These are phyloP conservation scores for Gossypium australe DNA, from an alignment of 345 rosid species.

Conservation along the genomic window DNA sequence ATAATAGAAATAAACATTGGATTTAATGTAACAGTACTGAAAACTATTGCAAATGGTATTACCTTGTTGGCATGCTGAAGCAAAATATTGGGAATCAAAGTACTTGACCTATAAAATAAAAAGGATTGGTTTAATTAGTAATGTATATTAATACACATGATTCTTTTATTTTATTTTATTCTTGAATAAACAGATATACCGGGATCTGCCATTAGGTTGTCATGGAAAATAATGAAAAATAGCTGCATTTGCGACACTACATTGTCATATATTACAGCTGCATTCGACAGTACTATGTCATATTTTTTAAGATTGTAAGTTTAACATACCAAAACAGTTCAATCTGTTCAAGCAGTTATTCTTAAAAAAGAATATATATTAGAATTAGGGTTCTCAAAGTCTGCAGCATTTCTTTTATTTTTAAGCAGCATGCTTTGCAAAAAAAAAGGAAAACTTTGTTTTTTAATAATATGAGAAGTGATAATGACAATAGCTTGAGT, in stretches of 20 bases:
- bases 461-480: not conserved
- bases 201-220: not conserved
- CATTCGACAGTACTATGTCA: not conserved
- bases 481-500: not conserved
- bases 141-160: not conserved
- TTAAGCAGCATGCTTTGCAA: no score
- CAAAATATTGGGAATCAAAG: not conserved
- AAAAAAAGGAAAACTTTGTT: no score
- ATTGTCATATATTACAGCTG: not conserved
- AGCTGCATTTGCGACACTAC: not conserved
- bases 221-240: not conserved
- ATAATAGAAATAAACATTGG: not conserved
- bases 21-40: not conserved
- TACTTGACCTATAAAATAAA: not conserved
- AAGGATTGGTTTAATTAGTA: not conserved
- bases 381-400: no score
- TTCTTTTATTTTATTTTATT: not conserved
- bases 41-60: not conserved
- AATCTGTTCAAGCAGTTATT: no score
- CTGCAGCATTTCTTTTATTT: no score
- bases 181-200: not conserved
- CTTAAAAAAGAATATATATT: no score
- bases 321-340: not conserved
- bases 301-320: not conserved
- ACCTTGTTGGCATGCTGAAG: not conserved